Evolutionary conservation across 331 rosid genomes (phyloP), one percentile per base, ranked within the genome.

Genomic region (Pyracantha coccinea): DNA sequence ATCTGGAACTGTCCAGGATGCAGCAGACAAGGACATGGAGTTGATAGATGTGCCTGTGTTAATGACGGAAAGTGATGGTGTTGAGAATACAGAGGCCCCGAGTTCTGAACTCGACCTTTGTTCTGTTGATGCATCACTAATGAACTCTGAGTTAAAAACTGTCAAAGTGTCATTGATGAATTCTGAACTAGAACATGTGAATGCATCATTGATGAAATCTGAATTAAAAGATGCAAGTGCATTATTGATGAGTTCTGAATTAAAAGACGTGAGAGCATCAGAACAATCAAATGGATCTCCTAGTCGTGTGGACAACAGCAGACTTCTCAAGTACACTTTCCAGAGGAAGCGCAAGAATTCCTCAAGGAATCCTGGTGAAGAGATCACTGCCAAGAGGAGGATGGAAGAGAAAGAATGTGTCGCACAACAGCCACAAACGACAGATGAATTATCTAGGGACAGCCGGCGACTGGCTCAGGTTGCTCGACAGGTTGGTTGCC

Each of bases 281-380:
- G 85, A 80, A 55, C 80, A 72, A 71, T 79, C 57, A 35, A 75
- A 74, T 67, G 81, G 29, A 61, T 80, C 87, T 78, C 71, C 81
- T 32, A 28, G 73, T 77, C 82, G n/a, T 50, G 78, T 50, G 20
- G 84, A 72, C 52, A 83, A 72, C 12, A 23, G 75, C 58, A 77
- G 74, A 84, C 76, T 70, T 83, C 86, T 87, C 69, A 89, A 77
- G 74, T 82, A 87, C 78, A 89, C 92, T 16, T 87, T 82, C 84
- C 90, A 77, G 74, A 85, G 95, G 88, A 89, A 87, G 84, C 85
- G 88, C 35, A 89, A 78, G 88, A 84, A 69, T 50, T 76, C 77
- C 31, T 60, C 74, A 35, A 68, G 71, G 77, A 79, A 29, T 45
- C 72, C 77, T 23, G 83, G 78, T 38, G 80, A 86, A 57, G 79